Evolutionary conservation across 2,329 filamentous ascomycete genomes (phyloP).

Genomic region (Cladophialophora bantiana): DNA sequence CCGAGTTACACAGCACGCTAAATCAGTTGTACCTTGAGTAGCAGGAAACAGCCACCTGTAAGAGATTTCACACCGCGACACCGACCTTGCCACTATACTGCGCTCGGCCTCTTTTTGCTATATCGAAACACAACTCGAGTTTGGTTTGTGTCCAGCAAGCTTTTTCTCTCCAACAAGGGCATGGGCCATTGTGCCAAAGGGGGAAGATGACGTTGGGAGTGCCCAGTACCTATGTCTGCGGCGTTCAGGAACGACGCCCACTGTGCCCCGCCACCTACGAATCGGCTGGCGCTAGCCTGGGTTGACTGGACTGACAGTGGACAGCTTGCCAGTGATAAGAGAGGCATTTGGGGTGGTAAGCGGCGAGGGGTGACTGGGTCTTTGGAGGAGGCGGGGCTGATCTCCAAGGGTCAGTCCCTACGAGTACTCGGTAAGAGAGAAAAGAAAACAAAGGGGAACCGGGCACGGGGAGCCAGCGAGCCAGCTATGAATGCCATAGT

Average conservation of each 20-base stretch:
- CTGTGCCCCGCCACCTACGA: not conserved
- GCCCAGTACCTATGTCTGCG: not conserved
- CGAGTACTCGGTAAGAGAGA: not conserved
- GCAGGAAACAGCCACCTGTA: not conserved
- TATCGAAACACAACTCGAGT: not conserved
- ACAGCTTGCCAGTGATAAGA: not conserved
- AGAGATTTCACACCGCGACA: not conserved
- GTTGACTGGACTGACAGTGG: not conserved
- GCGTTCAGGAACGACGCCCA: slow-evolving; percentile 8
- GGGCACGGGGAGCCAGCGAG: not conserved
- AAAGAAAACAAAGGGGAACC: not conserved
- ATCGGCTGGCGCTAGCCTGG: not conserved
- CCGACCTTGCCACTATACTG: not conserved
- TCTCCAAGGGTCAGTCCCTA: not conserved
- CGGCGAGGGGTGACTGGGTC: not conserved
- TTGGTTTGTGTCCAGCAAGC: not conserved
- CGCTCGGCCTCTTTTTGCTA: not conserved
- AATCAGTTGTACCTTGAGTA: slow-evolving; percentile 1
- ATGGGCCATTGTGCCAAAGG: not conserved
- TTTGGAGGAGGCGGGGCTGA: slow-evolving; percentile 2
- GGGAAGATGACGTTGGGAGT: slow-evolving; percentile 11
- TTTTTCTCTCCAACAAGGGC: not conserved
- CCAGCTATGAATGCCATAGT: too few relatives aligned
- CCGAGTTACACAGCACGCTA: not conserved
- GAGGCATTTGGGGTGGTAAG: not conserved